phyloP scores from a whole-genome alignment of 805 yeast species.

The Zygosaccharomyces kombuchaensis region DNA sequence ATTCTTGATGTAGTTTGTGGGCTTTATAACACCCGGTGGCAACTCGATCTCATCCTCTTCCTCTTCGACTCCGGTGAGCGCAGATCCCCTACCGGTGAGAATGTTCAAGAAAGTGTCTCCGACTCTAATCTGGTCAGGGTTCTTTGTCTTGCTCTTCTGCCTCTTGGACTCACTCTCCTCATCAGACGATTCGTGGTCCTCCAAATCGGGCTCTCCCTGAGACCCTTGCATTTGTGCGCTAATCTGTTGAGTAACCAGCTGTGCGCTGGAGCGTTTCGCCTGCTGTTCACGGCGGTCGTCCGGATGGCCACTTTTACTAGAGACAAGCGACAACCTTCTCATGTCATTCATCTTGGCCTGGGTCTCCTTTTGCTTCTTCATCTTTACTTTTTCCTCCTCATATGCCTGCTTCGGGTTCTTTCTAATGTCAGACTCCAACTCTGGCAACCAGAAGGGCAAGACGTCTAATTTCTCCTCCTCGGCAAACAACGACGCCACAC shows the following conservation, averaged over 20 bases:
- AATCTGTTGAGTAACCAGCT: slow-evolving; percentile 1
- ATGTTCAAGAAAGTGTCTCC: slow-evolving; percentile 36
- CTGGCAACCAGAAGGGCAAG: slow-evolving; percentile 93
- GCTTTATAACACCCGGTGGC: slow-evolving; percentile 87
- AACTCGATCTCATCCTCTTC: slow-evolving; percentile 83
- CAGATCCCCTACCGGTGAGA: slow-evolving; percentile 40
- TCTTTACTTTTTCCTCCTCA: slow-evolving; percentile 56
- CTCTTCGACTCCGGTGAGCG: slow-evolving; percentile 59
- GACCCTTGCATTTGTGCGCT: slow-evolving; percentile 2
- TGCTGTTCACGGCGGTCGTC: slow-evolving; percentile 7
- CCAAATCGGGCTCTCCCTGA: slow-evolving; percentile 44
- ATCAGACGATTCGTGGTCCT: slow-evolving; percentile 54
- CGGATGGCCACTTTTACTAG: slow-evolving; percentile 10
- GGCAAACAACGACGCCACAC: slow-evolving; percentile 79
- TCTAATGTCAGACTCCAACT: slow-evolving; percentile 72
- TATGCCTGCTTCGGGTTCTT: slow-evolving; percentile 75
- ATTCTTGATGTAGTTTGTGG: slow-evolving; percentile 72
- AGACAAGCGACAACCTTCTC: slow-evolving; percentile 32
- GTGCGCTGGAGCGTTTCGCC: background rate
- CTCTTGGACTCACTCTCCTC: slow-evolving; percentile 28
- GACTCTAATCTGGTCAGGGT: slow-evolving; percentile 28
- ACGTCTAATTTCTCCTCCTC: slow-evolving; percentile 82
- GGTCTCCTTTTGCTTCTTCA: slow-evolving; percentile 42
- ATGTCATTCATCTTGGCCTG: slow-evolving; percentile 36
- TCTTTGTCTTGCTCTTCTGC: slow-evolving; percentile 13